Conservation (phyloP, 2,329 filamentous ascomycete genomes). For the Paraconiothyrium brasiliense region DNA sequence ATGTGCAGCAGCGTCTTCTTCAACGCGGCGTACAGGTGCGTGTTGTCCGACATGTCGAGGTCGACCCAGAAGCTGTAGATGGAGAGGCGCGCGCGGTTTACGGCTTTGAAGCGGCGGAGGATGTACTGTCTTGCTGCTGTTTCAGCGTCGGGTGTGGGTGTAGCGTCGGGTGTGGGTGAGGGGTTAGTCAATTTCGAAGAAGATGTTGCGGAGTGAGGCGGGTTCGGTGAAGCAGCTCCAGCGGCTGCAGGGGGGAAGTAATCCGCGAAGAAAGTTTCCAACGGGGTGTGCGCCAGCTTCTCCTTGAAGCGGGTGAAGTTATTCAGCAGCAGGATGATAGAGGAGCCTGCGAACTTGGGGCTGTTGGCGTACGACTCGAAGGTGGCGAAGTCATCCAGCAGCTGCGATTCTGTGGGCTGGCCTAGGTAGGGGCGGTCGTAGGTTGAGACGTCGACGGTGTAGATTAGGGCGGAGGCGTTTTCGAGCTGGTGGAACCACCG, state of each 20-base stretch:
- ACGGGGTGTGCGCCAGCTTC: constrained; percentile 41
- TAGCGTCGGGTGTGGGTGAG: neutral
- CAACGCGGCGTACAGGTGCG: constrained; percentile 45
- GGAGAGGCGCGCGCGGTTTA: constrained; percentile 40
- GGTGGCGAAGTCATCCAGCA: constrained; percentile 41
- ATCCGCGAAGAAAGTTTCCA: constrained; percentile 43
- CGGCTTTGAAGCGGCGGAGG: constrained; percentile 40
- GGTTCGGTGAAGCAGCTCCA: neutral
- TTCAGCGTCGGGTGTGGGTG: constrained; percentile 29
- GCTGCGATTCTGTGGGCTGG: constrained; percentile 37
- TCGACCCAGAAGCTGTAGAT: constrained; percentile 51
- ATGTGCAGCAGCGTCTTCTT: constrained; percentile 47
- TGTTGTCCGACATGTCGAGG: constrained; percentile 47
- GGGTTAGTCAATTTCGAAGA: neutral
- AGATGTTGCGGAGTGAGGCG: neutral
- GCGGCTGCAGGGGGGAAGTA: constrained; percentile 22
- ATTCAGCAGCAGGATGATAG: constrained; percentile 46
- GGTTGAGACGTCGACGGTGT: constrained; percentile 43
- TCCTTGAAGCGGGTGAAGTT: constrained; percentile 47
- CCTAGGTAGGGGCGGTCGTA: constrained; percentile 45
- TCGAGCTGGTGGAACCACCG: constrained; percentile 51
- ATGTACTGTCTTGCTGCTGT: constrained; percentile 44
- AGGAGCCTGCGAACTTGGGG: constrained; percentile 37
- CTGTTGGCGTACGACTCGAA: constrained; percentile 45
- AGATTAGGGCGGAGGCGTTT: constrained; percentile 42